These are phyloP conservation scores for Inonotus obliquus DNA, from an alignment of 1,284 basidiomycete species.

Conservation along the genomic window DNA sequence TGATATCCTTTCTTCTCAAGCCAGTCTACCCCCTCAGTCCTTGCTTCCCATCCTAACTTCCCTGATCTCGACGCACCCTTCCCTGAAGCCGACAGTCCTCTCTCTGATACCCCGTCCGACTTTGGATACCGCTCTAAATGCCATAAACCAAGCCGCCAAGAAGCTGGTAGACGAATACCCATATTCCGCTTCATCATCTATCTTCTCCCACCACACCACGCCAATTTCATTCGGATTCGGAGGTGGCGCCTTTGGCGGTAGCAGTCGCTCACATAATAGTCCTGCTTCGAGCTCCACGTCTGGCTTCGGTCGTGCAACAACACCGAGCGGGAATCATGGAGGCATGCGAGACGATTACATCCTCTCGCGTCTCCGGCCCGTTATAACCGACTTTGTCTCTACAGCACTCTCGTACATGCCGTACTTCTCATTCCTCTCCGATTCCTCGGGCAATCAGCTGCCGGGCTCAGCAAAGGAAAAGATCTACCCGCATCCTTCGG, in stretches of 20 bases:
- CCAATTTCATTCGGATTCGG: slow-evolving; percentile 21
- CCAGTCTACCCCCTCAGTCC: slow-evolving; percentile 68
- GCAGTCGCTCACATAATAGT: slow-evolving; percentile 22
- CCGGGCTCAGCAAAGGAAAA: slow-evolving; percentile 47
- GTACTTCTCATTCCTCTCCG: slow-evolving; percentile 62
- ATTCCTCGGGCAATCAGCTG: slow-evolving; percentile 34
- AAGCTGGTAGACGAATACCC: slow-evolving; percentile 76
- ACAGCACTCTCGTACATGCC: slow-evolving; percentile 74
- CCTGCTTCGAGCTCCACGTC: slow-evolving; percentile 25
- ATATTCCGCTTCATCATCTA: slow-evolving; percentile 47
- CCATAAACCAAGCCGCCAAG: slow-evolving; percentile 60
- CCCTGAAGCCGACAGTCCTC: slow-evolving; percentile 61
- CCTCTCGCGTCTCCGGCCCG: slow-evolving; percentile 64
- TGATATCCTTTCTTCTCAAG: slow-evolving; percentile 33
- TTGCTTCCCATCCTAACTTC: slow-evolving; percentile 66
- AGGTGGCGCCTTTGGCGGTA: slow-evolving; percentile 19
- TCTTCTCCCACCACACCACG: slow-evolving; percentile 24
- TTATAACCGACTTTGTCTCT: slow-evolving; percentile 69
- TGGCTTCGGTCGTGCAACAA: slow-evolving; percentile 25
- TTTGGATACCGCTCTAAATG: slow-evolving; percentile 63
- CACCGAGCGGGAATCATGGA: slow-evolving; percentile 24
- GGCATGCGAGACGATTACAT: slow-evolving; percentile 79
- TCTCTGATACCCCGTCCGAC: slow-evolving; percentile 76
- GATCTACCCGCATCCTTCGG: slow-evolving; percentile 61
- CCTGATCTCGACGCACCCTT: slow-evolving; percentile 58